Evolutionary conservation across 352 stramenopile genomes (phyloP).

Genomic region (Blastocystis hominis): DNA sequence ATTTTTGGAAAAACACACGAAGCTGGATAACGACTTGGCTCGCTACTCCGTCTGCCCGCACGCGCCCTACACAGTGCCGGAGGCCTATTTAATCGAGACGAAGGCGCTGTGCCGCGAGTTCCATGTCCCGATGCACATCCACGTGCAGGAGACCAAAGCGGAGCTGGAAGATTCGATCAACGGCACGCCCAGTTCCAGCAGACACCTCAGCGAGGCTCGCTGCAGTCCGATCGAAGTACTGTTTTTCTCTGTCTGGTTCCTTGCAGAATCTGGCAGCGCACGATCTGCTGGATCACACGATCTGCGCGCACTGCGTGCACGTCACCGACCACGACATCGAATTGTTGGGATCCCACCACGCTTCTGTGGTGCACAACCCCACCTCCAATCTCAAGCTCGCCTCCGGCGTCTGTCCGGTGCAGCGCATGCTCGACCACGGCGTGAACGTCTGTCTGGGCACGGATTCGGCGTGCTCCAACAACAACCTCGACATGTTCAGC

Average conservation of each 20-base stretch:
- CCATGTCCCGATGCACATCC: slow-evolving; percentile 69
- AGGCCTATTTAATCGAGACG: slow-evolving; percentile 65
- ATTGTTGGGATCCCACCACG: slow-evolving; percentile 64
- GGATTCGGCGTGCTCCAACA: slow-evolving; percentile 75
- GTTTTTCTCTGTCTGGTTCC: background rate
- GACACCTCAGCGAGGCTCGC: slow-evolving; percentile 71
- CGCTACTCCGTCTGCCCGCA: slow-evolving; percentile 69
- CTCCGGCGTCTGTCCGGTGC: slow-evolving; percentile 67
- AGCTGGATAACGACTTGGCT: background rate
- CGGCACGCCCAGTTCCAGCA: slow-evolving; percentile 69
- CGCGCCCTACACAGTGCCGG: slow-evolving; percentile 73
- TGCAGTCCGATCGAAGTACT: slow-evolving; percentile 64
- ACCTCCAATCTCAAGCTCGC: slow-evolving; percentile 79
- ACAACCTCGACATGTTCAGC: slow-evolving; percentile 76
- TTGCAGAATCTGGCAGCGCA: slow-evolving; percentile 70
- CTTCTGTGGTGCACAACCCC: slow-evolving; percentile 75
- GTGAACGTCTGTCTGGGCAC: slow-evolving; percentile 77
- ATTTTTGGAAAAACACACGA: background rate
- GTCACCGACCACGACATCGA: slow-evolving; percentile 74
- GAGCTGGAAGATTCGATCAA: slow-evolving; percentile 72
- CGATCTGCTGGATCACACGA: slow-evolving; percentile 67
- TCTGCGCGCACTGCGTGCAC: slow-evolving; percentile 71
- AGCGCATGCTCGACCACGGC: slow-evolving; percentile 69
- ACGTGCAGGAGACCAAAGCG: slow-evolving; percentile 73
- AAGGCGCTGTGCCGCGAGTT: slow-evolving; percentile 63